Evolutionary conservation across 352 stramenopile genomes (phyloP).

Genomic region (Phytopythium cucurbitacearum): DNA sequence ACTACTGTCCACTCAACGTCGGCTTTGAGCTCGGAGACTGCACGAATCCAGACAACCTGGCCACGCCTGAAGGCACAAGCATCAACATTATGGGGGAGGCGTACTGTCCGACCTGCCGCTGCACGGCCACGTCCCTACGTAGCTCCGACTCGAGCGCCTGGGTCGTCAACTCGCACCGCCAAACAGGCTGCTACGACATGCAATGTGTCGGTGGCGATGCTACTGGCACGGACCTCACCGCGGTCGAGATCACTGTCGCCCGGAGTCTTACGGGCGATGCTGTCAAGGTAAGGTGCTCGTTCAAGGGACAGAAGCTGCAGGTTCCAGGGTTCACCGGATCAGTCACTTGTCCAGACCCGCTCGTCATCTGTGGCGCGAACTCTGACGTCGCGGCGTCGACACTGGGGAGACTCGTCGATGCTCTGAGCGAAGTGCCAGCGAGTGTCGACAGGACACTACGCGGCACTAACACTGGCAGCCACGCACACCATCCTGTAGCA

Average conservation of each 20-base stretch:
- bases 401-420: no score
- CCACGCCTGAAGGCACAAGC: slow-evolving; percentile 27
- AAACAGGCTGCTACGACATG: slow-evolving; percentile 79
- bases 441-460: no score
- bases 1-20: slow-evolving; percentile 78
- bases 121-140: slow-evolving; percentile 58
- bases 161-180: slow-evolving; percentile 45
- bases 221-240: slow-evolving; percentile 9
- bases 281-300: slow-evolving; percentile 36
- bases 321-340: slow-evolving; percentile 46
- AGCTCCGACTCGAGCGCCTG: slow-evolving; percentile 55
- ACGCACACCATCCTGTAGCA: no score
- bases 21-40: slow-evolving; percentile 70
- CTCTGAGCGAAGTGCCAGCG: no score
- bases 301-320: slow-evolving; percentile 27
- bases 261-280: slow-evolving; percentile 8
- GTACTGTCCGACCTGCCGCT: slow-evolving; percentile 71
- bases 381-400: no score
- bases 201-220: slow-evolving; percentile 32
- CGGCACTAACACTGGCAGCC: no score
- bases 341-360: slow-evolving; percentile 62
- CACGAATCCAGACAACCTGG: slow-evolving; percentile 49
- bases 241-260: slow-evolving; percentile 41
- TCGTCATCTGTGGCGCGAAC: slow-evolving; percentile 35
- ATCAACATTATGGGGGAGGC: slow-evolving; percentile 79